Percentiles rank a stretch among this genome's conserved stretches.
Evolutionary conservation across 1,284 basidiomycete genomes (phyloP).

Genomic region (Dichomitus squalens): DNA sequence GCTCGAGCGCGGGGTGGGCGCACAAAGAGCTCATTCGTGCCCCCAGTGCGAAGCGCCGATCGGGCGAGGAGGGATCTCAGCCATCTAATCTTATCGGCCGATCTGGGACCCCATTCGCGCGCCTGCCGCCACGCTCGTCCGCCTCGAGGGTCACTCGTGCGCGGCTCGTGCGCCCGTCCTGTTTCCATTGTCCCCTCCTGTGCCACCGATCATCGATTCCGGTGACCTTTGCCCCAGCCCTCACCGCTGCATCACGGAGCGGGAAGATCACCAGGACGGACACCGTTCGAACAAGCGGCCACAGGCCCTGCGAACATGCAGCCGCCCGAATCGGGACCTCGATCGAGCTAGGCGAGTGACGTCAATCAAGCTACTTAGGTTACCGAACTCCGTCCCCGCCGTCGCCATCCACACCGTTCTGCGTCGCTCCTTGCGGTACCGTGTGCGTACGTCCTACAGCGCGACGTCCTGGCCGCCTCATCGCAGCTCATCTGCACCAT

Average conservation of each 20-base stretch:
- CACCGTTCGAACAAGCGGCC: background rate
- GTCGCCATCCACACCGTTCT: background rate
- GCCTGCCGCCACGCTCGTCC: background rate
- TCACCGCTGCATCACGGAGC: background rate
- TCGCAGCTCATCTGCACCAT: background rate
- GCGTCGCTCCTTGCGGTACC: background rate
- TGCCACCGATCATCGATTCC: slow-evolving; percentile 18
- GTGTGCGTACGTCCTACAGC: background rate
- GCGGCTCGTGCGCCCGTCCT: slow-evolving; percentile 3
- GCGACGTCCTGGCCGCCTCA: background rate
- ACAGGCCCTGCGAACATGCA: background rate
- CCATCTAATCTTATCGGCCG: slow-evolving; percentile 24
- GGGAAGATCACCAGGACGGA: too few species aligned
- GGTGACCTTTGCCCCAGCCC: background rate
- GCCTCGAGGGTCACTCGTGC: slow-evolving; percentile 21
- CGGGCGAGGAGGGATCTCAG: slow-evolving; percentile 7
- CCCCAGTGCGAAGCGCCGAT: slow-evolving; percentile 11
- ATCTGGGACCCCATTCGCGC: slow-evolving; percentile 13
- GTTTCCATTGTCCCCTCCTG: slow-evolving; percentile 3
- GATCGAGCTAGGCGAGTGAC: slow-evolving; percentile 7
- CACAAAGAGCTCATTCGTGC: slow-evolving; percentile 5
- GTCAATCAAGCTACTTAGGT: slow-evolving; percentile 8
- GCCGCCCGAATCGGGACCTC: slow-evolving; percentile 11
- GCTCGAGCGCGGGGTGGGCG: background rate
- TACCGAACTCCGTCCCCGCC: background rate